A percentile compares a stretch with the other conserved stretches of the same genome.
Conservation (phyloP, 345 rosid species). For the Euphorbia peplus region DNA sequence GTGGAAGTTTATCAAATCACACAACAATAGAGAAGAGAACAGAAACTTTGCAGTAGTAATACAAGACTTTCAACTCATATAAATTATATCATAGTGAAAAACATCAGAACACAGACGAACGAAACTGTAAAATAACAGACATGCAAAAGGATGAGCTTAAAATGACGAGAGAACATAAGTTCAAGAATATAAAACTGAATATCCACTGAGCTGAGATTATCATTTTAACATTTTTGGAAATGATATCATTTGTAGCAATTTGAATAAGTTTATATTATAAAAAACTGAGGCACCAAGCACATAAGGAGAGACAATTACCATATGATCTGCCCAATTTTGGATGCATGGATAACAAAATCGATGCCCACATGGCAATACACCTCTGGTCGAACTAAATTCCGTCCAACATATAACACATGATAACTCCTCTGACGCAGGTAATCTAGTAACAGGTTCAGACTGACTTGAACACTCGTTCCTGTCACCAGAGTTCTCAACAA, state of each 20-base stretch:
- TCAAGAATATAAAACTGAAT: background rate
- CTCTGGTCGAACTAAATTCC: conserved; percentile 81
- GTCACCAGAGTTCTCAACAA: conserved; percentile 19
- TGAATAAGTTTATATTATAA: background rate
- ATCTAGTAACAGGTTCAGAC: conserved; percentile 20
- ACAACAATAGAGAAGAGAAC: background rate
- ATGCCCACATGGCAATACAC: conserved; percentile 87
- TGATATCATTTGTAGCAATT: background rate
- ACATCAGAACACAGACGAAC: too few relatives aligned
- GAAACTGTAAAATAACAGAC: background rate
- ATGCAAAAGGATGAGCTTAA: background rate
- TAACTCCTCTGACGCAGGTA: conserved; percentile 43
- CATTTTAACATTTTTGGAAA: background rate
- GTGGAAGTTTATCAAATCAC: background rate
- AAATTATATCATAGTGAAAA: background rate
- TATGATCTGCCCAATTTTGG: conserved; percentile 69
- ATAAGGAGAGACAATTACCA: conserved; percentile 41
- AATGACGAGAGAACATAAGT: background rate
- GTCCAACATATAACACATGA: conserved; percentile 96
- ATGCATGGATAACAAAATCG: conserved; percentile 94
- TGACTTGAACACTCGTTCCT: conserved; percentile 24
- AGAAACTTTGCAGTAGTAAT: background rate
- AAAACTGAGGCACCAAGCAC: background rate
- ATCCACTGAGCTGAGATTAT: background rate
- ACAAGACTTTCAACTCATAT: background rate